A percentile compares a stretch with the other conserved stretches of the same genome.
phyloP scores from a whole-genome alignment of 2,329 filamentous ascomycete species.

The Hymenoscyphus fructigenus region DNA sequence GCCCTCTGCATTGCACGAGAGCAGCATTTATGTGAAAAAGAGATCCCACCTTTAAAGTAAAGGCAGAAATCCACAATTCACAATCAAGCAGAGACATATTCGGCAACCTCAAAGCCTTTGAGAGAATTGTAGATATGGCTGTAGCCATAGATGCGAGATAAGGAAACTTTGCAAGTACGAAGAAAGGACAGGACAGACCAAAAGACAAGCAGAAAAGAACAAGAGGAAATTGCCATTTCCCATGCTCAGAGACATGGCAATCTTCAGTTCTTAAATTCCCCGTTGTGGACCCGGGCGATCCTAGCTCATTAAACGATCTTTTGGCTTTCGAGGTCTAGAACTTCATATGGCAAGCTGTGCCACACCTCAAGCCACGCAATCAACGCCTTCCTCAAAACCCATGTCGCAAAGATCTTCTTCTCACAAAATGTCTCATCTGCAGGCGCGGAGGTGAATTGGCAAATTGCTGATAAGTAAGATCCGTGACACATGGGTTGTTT shows the following conservation, averaged over 20 bases:
- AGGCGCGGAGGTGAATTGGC: neutral
- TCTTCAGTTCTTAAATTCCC: neutral
- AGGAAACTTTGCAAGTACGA: neutral
- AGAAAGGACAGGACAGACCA: neutral
- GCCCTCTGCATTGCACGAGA: neutral
- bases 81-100: too few relatives aligned
- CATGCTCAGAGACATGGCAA: neutral
- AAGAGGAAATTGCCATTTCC: neutral
- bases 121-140: too few relatives aligned
- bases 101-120: too few relatives aligned
- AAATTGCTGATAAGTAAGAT: constrained; percentile 6
- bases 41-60: too few relatives aligned
- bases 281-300: neutral
- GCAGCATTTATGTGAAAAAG: too few relatives aligned
- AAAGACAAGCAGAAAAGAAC: neutral
- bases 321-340: neutral
- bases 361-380: constrained; percentile 1
- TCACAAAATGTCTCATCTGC: neutral
- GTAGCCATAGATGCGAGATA: too few relatives aligned
- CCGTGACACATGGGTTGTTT: neutral
- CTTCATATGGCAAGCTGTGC: neutral
- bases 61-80: too few relatives aligned
- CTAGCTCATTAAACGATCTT: neutral
- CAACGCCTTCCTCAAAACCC: neutral
- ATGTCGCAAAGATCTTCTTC: neutral